These are phyloP conservation scores for Leucocoprinus leucothites DNA, from an alignment of 768 basidiomycete genomes.

Conservation along the genomic window DNA sequence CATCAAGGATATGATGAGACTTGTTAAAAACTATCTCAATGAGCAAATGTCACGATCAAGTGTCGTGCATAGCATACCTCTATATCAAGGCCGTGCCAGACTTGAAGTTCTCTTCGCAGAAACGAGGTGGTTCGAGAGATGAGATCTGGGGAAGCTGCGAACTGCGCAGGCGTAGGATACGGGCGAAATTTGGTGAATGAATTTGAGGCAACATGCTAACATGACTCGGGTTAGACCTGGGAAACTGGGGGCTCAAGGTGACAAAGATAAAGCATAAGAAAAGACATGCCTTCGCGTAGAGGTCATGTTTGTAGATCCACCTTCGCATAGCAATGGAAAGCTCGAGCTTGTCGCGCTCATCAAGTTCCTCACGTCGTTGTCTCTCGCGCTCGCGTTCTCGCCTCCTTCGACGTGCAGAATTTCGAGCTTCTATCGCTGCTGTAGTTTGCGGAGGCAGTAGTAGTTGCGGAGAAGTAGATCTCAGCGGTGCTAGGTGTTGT, in stretches of 20 bases:
- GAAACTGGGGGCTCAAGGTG: slow-evolving; percentile 11
- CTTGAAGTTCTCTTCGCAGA: slow-evolving; percentile 78
- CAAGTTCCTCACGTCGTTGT: slow-evolving; percentile 44
- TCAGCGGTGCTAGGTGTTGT: slow-evolving; percentile 68
- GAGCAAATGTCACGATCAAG: slow-evolving; percentile 15
- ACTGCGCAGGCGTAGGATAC: slow-evolving; percentile 83
- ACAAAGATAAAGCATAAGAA: slow-evolving; percentile 3
- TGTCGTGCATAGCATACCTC: slow-evolving; percentile 50
- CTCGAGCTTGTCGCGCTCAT: slow-evolving; percentile 70
- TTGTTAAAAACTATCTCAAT: slow-evolving; percentile 74
- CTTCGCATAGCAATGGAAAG: slow-evolving; percentile 67
- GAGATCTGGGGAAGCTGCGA: slow-evolving; percentile 71
- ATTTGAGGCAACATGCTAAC: slow-evolving; percentile 89
- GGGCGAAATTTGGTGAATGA: slow-evolving; percentile 83
- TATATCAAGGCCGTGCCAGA: slow-evolving; percentile 88
- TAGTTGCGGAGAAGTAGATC: slow-evolving; percentile 41
- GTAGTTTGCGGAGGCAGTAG: slow-evolving; percentile 23
- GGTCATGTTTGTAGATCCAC: slow-evolving; percentile 75
- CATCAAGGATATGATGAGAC: slow-evolving; percentile 86
- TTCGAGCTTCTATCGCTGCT: slow-evolving; percentile 25
- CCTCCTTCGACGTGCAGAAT: slow-evolving; percentile 24
- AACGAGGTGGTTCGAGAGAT: slow-evolving; percentile 78
- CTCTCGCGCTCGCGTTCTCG: slow-evolving; percentile 44
- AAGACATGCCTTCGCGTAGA: slow-evolving; percentile 79
- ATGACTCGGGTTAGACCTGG: slow-evolving; percentile 4